Percentiles rank a stretch among this genome's conserved stretches.
phyloP scores from a whole-genome alignment of 352 stramenopile genomes.

The Pythium coloratum region DNA sequence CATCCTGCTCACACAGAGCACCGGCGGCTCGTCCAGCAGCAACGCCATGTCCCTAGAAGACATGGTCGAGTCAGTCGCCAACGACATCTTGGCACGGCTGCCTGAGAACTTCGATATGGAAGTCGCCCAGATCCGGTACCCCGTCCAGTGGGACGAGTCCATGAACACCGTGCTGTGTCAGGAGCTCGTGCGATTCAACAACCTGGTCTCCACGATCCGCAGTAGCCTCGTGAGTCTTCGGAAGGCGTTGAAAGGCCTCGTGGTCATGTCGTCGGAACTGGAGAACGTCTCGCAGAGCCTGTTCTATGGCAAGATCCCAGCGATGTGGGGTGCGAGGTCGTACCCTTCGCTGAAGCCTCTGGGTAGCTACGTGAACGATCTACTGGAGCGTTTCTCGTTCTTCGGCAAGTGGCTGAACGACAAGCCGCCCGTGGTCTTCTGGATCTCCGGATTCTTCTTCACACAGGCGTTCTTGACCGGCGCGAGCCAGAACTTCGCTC shows the following conservation, averaged over 20 bases:
- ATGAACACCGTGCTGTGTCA: conserved; percentile 95
- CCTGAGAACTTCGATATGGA: conserved; percentile 93
- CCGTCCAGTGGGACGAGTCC: conserved; percentile 90
- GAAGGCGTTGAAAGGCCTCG: conserved; percentile 91
- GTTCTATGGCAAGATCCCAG: conserved; percentile 92
- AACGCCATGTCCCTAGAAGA: conserved; percentile 84
- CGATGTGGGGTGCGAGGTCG: conserved; percentile 87
- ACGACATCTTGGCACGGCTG: conserved; percentile 84
- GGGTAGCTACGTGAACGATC: conserved; percentile 88
- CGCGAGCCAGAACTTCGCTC: conserved; percentile 93
- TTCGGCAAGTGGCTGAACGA: conserved; percentile 90
- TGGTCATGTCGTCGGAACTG: conserved; percentile 93
- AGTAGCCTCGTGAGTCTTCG: conserved; percentile 82
- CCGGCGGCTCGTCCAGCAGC: conserved; percentile 59
- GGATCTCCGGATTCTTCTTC: conserved; percentile 96
- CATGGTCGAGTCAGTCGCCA: conserved; percentile 84
- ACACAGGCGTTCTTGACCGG: conserved; percentile 95
- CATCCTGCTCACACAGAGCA: conserved; percentile 91
- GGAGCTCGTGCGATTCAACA: conserved; percentile 94
- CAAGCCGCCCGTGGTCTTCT: conserved; percentile 89
- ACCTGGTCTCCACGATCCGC: conserved; percentile 88
- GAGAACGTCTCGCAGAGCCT: conserved; percentile 92
- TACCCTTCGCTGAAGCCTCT: conserved; percentile 95
- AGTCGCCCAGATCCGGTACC: conserved; percentile 90
- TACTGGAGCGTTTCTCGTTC: conserved; percentile 91